A percentile compares a stretch with the other conserved stretches of the same genome.
Conservation (phyloP, 257 asterid species). For the Plantago ovata region DNA sequence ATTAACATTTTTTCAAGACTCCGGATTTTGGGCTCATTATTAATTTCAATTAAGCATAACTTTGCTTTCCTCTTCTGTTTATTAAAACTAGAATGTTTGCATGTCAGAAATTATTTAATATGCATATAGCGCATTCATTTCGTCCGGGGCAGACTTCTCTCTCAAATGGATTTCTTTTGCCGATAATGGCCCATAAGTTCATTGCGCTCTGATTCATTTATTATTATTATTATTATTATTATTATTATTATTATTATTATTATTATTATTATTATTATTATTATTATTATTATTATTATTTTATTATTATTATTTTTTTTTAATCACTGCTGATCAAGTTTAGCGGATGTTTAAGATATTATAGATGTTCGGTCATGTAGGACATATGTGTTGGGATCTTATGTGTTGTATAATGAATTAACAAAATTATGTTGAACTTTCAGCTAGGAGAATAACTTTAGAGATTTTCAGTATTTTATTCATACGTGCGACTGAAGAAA, state of each 20-base stretch:
- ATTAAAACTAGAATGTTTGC: not conserved
- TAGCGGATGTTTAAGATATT: not conserved
- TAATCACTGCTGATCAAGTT: not conserved
- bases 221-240: too few relatives aligned
- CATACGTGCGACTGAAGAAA: not conserved
- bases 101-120: not conserved
- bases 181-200: not conserved
- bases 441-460: conserved; percentile 3
- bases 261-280: too few relatives aligned
- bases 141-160: not conserved
- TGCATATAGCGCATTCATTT: not conserved
- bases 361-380: not conserved
- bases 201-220: not conserved
- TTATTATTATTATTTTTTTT: not conserved
- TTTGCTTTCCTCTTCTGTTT: not conserved
- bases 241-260: too few relatives aligned
- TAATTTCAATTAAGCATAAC: not conserved
- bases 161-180: not conserved
- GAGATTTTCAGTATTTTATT: conserved; percentile 4
- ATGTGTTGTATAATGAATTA: too few relatives aligned
- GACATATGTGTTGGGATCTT: not conserved
- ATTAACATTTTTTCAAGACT: not conserved
- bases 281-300: too few relatives aligned
- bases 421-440: conserved; percentile 1
- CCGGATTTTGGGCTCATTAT: not conserved